Evolutionary conservation across 495 filamentous ascomycete genomes (phyloP).

Genomic region (Usnea hakonensis): DNA sequence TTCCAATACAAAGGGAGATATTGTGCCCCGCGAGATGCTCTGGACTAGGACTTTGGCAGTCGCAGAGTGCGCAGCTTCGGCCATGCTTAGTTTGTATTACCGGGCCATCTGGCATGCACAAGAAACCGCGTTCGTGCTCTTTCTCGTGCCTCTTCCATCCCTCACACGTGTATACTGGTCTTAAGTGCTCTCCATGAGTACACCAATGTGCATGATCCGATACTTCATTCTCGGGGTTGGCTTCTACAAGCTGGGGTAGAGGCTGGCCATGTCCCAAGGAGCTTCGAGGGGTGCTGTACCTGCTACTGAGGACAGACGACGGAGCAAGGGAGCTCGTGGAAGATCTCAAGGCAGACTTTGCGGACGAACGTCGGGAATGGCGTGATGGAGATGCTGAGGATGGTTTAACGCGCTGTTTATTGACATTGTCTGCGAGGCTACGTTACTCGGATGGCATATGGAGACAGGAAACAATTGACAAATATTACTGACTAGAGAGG

Average conservation of each 20-base stretch:
- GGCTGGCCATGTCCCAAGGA: background rate
- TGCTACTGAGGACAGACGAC: background rate
- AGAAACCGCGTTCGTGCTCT: conserved; percentile 3
- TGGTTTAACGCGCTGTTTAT: background rate
- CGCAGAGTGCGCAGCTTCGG: background rate
- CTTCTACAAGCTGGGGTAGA: background rate
- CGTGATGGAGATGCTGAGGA: background rate
- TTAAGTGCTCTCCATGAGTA: background rate
- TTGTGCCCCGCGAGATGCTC: background rate
- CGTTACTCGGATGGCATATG: too few species aligned
- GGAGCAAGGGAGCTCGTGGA: background rate
- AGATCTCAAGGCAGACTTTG: background rate
- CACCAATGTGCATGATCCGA: background rate
- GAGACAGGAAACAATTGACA: background rate
- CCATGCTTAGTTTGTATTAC: background rate
- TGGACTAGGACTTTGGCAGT: background rate
- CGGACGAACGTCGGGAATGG: background rate
- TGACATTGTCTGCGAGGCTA: background rate
- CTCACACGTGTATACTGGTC: conserved; percentile 1
- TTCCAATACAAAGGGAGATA: background rate
- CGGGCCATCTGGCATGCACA: conserved; percentile 8
- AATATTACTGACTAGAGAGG: background rate
- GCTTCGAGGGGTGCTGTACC: background rate
- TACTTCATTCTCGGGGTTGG: background rate
- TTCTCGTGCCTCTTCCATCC: conserved; percentile 16